Conservation (phyloP, 176 grass and related monocot genomes). For the Saccharum officinarum region DNA sequence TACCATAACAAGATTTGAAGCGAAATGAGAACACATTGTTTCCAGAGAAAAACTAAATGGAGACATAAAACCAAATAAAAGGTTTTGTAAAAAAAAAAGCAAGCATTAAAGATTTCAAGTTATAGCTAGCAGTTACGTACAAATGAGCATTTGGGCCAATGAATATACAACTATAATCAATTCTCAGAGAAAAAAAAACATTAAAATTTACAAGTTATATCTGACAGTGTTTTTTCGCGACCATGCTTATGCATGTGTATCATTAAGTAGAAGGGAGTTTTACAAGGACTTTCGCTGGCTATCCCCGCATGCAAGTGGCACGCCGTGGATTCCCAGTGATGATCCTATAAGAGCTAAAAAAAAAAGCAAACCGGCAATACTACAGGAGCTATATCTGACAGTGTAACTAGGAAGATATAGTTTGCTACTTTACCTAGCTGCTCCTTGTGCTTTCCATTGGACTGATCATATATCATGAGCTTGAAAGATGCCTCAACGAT, state of each 20-base stretch:
- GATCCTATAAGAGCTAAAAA: too few relatives aligned
- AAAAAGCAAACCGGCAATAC: too few relatives aligned
- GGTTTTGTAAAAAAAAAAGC: background rate
- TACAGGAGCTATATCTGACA: too few relatives aligned
- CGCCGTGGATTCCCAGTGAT: too few relatives aligned
- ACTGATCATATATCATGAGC: background rate
- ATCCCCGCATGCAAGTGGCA: too few relatives aligned
- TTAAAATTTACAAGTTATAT: background rate
- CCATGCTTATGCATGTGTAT: too few relatives aligned
- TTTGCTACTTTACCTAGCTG: background rate
- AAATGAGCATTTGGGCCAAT: background rate
- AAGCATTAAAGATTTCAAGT: background rate
- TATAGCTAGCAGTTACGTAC: too few relatives aligned
- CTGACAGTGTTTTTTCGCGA: too few relatives aligned
- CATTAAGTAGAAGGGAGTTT: too few relatives aligned
- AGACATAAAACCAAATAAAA: background rate
- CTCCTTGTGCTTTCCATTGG: background rate
- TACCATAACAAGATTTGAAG: background rate
- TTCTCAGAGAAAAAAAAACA: background rate
- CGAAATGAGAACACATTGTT: background rate
- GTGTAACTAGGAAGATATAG: background rate
- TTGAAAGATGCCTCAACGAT: background rate
- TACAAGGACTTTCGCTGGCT: too few relatives aligned
- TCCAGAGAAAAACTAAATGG: background rate
- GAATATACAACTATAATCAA: background rate